Base-by-base conservation (phyloP, 2,329 filamentous ascomycete species). In the Ophiostoma novo-ulmi region DNA sequence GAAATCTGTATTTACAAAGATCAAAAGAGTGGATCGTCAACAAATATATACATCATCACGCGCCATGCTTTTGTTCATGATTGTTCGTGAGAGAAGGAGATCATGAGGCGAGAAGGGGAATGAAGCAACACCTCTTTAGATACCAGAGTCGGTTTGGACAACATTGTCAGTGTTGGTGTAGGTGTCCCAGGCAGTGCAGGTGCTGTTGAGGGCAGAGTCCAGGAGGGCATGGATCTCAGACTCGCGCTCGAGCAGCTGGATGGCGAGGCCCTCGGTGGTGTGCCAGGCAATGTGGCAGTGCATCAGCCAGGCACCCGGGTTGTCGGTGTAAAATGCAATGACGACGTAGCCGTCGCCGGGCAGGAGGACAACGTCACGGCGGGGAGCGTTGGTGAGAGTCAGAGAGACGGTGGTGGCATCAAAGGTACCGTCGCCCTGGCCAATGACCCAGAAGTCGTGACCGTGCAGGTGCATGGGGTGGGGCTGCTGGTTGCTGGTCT, bases 211-310 rank as follows among this genome's bases (percentile, higher is more conserved):
- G 44, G 75, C 74, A 31, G 77, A 75, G 48, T 68, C 58, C 7
- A 72, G 68, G 61, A 61, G 39, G 10, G 31, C 52, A 4, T 31
- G 55, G 58, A 73, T 72, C 44, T 73, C 69, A 14, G 36, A 35
- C 35, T 26, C 52, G 63, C 66, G 68, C 75, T 78, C 85, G 13
- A 87, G 73, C 74, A 87, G 85, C 75, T 86, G 82, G 58, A 86
- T 77, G 6, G 79, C 81, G 26, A 87, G 79, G 39, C 83, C 84
- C 70, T 80, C 80, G 69, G 77, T 78, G 63, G 83, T 79, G 75
- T 86, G 84, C 82, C 80, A 84, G 35, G 81, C 80, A 73, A 84
- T 83, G 77, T 86, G 84, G 76, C 84, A 86, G 77, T 86, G 84
- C 75, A 85, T 81, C 5, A 82, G 79, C 84, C 84, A 86, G 8